phyloP scores from a whole-genome alignment of 2,329 filamentous ascomycete genomes.

The Thyridium curvatum region DNA sequence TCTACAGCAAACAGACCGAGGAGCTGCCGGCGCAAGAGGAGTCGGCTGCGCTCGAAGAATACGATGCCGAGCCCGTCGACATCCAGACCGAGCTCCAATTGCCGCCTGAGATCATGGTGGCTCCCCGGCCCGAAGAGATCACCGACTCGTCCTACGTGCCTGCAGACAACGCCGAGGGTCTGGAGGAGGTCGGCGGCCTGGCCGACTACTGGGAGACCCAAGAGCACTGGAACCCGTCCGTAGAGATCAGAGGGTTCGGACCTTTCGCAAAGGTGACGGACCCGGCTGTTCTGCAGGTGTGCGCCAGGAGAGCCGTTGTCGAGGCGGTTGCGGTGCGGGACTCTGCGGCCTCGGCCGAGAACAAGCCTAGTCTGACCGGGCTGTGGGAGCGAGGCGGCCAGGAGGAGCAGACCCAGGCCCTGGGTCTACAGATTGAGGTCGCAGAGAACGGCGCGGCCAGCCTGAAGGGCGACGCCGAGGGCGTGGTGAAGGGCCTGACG shows the following conservation, averaged over 20 bases:
- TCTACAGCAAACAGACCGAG: too few relatives aligned
- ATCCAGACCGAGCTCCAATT: slow-evolving; percentile 15
- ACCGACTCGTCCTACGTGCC: slow-evolving; percentile 36
- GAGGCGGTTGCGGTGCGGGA: slow-evolving; percentile 42
- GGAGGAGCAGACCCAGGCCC: slow-evolving; percentile 22
- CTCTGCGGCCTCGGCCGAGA: slow-evolving; percentile 9
- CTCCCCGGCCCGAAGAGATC: slow-evolving; percentile 20
- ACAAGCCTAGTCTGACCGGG: slow-evolving; percentile 15
- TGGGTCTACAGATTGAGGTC: slow-evolving; percentile 30
- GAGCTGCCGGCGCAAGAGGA: background rate
- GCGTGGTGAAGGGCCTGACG: slow-evolving; percentile 11
- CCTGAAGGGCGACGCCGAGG: slow-evolving; percentile 26
- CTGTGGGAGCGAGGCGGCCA: slow-evolving; percentile 24
- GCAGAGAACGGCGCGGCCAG: slow-evolving; percentile 30
- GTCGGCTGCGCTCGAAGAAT: slow-evolving; percentile 1
- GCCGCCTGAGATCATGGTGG: slow-evolving; percentile 14
- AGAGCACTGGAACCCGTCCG: slow-evolving; percentile 44
- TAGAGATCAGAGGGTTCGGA: slow-evolving; percentile 37
- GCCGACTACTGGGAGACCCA: slow-evolving; percentile 47
- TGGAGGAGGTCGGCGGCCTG: slow-evolving; percentile 41
- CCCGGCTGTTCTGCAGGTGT: slow-evolving; percentile 36
- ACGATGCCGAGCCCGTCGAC: slow-evolving; percentile 1
- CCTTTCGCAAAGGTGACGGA: slow-evolving; percentile 32
- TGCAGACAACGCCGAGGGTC: slow-evolving; percentile 34
- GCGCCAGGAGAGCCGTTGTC: slow-evolving; percentile 43